Percentiles rank a stretch among this genome's conserved stretches.
These are phyloP conservation scores for Pythium aquatile DNA, from an alignment of 352 stramenopile species.

Conservation along the genomic window DNA sequence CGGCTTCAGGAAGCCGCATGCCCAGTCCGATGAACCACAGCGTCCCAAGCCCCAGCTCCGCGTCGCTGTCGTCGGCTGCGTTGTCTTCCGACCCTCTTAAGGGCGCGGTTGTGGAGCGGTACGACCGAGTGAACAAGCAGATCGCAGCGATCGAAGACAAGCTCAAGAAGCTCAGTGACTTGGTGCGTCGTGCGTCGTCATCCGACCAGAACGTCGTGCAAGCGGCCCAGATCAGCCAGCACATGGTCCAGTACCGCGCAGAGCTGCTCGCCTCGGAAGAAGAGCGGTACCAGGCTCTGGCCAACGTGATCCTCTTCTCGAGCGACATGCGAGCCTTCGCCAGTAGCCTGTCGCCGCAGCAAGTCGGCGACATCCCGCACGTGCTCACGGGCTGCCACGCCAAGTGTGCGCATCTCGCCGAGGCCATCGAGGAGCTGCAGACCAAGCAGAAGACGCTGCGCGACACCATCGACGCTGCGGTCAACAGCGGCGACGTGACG, in stretches of 20 bases:
- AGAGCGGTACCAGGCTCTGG: constrained; percentile 39
- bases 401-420: constrained; percentile 42
- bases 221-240: constrained; percentile 42
- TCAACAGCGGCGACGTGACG: constrained; percentile 41
- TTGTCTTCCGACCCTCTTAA: constrained; percentile 25
- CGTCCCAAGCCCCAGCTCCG: background rate
- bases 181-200: constrained; percentile 32
- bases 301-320: constrained; percentile 58
- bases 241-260: constrained; percentile 35
- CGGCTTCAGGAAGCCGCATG: background rate
- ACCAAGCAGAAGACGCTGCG: constrained; percentile 32
- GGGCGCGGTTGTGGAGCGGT: constrained; percentile 25
- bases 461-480: constrained; percentile 42
- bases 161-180: constrained; percentile 18
- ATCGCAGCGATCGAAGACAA: constrained; percentile 16
- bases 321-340: constrained; percentile 41
- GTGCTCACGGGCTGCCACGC: constrained; percentile 46
- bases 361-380: constrained; percentile 42
- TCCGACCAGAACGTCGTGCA: constrained; percentile 43
- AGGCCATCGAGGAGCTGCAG: constrained; percentile 31
- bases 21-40: background rate
- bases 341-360: constrained; percentile 30
- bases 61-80: background rate
- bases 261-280: constrained; percentile 34
- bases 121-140: constrained; percentile 27